Conservation (phyloP, 768 basidiomycete genomes). For the Rhodocollybia butyracea region DNA sequence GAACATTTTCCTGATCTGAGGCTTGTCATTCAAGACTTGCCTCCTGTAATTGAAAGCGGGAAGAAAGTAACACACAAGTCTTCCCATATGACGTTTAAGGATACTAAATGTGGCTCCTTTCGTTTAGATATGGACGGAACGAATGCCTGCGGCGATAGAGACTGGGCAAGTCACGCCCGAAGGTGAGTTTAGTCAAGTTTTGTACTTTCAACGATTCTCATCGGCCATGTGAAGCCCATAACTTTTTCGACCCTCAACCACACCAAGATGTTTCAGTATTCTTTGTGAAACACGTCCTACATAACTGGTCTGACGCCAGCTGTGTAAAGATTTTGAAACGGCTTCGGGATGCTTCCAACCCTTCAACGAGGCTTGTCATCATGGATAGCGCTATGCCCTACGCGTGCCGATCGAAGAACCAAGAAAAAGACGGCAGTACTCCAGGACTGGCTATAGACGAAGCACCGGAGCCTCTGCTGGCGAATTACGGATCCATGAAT, state of each 20-base stretch:
- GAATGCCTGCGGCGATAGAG: constrained; percentile 18
- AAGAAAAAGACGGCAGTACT: constrained; percentile 9
- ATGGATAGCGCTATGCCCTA: constrained; percentile 38
- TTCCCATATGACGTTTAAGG: not conserved
- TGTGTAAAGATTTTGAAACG: constrained; percentile 39
- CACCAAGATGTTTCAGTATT: constrained; percentile 36
- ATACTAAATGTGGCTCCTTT: too few species aligned
- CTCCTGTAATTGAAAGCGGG: constrained; percentile 9
- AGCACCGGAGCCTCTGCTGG: constrained; percentile 32
- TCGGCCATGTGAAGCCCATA: constrained; percentile 31
- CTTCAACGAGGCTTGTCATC: constrained; percentile 30
- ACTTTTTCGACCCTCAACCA: constrained; percentile 49
- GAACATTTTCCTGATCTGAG: constrained; percentile 7
- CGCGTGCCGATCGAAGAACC: constrained; percentile 25
- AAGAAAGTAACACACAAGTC: not conserved
- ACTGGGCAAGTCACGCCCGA: constrained; percentile 19
- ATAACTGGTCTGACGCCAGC: constrained; percentile 49
- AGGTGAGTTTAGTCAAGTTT: constrained; percentile 10
- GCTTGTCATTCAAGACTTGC: constrained; percentile 14
- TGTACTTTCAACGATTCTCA: not conserved
- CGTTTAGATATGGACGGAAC: constrained; percentile 17
- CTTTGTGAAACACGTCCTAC: constrained; percentile 44
- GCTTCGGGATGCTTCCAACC: constrained; percentile 33
- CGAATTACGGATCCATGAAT: constrained; percentile 35
- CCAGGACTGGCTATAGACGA: constrained; percentile 20